phyloP scores from a whole-genome alignment of 2,329 filamentous ascomycete genomes.

The Ophiocordyceps camponoti-floridani region DNA sequence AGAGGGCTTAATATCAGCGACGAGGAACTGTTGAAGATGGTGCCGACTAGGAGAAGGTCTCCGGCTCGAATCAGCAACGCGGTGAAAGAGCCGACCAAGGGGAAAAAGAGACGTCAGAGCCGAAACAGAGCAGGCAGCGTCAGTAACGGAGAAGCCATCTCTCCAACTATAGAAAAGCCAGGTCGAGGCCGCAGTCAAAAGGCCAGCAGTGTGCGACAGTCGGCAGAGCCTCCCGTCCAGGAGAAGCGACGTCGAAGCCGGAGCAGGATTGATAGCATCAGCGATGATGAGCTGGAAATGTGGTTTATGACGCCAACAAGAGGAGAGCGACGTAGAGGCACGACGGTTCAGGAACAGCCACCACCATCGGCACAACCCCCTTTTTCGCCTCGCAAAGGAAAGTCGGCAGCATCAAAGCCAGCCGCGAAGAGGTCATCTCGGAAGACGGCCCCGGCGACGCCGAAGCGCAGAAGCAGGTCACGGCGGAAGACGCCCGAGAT shows the following conservation, averaged over 20 bases:
- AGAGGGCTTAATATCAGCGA: slow-evolving; percentile 11
- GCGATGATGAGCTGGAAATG: neutral
- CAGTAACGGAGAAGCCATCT: neutral
- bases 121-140: neutral
- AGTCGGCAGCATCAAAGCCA: slow-evolving; percentile 2
- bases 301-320: neutral
- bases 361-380: slow-evolving; percentile 16
- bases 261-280: neutral
- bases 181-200: no score
- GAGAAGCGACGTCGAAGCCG: neutral
- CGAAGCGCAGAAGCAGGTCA: neutral
- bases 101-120: neutral
- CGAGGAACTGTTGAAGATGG: slow-evolving; percentile 2
- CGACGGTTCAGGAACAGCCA: slow-evolving; percentile 14
- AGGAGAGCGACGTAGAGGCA: neutral
- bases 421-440: neutral
- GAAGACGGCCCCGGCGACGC: neutral
- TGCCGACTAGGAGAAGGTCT: neutral
- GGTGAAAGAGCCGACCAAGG: neutral
- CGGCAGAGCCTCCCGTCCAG: no score
- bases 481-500: slow-evolving; percentile 20
- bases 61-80: neutral
- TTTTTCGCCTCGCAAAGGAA: slow-evolving; percentile 16
- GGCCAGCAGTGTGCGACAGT: no score
- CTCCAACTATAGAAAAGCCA: neutral